phyloP scores from a whole-genome alignment of 768 basidiomycete genomes.

The Lyophyllum atratum region DNA sequence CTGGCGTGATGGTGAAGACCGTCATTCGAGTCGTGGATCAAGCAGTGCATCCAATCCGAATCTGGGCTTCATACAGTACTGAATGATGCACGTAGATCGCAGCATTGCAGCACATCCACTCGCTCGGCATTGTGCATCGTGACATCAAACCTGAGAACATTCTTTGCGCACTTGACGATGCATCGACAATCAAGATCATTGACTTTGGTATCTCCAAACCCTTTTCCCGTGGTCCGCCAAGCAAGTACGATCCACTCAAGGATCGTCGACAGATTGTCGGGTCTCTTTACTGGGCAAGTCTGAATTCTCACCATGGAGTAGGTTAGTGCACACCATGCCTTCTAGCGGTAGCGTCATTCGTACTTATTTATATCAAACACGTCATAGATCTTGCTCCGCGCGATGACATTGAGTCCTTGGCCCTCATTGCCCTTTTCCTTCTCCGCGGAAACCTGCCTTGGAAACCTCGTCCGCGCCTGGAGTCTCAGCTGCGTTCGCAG shows the following conservation, averaged over 20 bases:
- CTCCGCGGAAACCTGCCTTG: conserved; percentile 44
- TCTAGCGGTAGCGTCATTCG: conserved; percentile 8
- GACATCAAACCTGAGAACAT: conserved; percentile 39
- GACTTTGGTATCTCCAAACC: conserved; percentile 32
- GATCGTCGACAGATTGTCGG: conserved; percentile 25
- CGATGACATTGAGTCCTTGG: conserved; percentile 60
- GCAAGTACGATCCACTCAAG: conserved; percentile 24
- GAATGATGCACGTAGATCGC: conserved; percentile 20
- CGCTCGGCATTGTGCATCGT: conserved; percentile 32
- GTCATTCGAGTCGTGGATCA: conserved; percentile 24
- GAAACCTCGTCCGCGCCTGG: conserved; percentile 26
- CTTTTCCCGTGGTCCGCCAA: conserved; percentile 15
- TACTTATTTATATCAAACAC: too few relatives aligned
- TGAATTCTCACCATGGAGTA: conserved; percentile 32
- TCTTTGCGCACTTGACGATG: conserved; percentile 24
- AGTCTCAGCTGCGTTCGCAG: conserved; percentile 16
- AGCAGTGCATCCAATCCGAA: conserved; percentile 17
- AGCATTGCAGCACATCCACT: conserved; percentile 32
- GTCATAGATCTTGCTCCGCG: conserved; percentile 32
- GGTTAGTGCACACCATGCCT: conserved; percentile 21
- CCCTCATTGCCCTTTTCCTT: conserved; percentile 57
- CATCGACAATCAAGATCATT: conserved; percentile 27
- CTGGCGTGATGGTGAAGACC: conserved; percentile 20
- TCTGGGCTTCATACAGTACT: not conserved
- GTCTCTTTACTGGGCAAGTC: conserved; percentile 31